These are phyloP conservation scores for Eimeria acervulina DNA, from an alignment of 169 alveolate genomes.

Conservation along the genomic window DNA sequence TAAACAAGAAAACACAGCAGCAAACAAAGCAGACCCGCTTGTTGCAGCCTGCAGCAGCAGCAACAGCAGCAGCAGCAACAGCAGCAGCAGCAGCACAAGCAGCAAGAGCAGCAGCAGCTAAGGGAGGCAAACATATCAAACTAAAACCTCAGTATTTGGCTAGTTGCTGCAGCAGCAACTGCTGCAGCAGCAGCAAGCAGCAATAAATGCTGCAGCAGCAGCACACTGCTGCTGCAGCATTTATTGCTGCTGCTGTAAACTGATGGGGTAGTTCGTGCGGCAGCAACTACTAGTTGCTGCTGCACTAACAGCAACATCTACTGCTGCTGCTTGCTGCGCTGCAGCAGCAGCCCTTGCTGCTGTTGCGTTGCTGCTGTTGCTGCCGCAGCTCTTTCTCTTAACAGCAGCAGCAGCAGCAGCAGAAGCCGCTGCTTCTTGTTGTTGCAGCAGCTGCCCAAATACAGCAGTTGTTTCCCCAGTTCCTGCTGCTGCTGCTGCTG, in stretches of 20 bases:
- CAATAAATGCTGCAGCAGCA: background rate
- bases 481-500: slow-evolving; percentile 1
- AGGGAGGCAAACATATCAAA: background rate
- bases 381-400: no score
- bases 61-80: slow-evolving; percentile 27
- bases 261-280: background rate
- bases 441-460: no score
- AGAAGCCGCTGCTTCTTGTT: no score
- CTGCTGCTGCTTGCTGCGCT: no score
- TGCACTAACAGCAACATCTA: background rate
- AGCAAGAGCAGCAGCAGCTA: background rate
- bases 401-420: no score
- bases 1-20: background rate
- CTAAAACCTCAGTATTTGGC: background rate
- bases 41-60: background rate
- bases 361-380: no score
- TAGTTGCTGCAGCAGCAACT: background rate
- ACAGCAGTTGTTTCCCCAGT: no score
- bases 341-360: no score
- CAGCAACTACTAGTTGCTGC: slow-evolving; percentile 20
- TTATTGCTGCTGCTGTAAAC: slow-evolving; percentile 16
- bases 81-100: background rate
- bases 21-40: background rate
- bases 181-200: slow-evolving; percentile 4
- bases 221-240: no score